Conservation (phyloP, 495 filamentous ascomycete species). For the Darksidea phi region DNA sequence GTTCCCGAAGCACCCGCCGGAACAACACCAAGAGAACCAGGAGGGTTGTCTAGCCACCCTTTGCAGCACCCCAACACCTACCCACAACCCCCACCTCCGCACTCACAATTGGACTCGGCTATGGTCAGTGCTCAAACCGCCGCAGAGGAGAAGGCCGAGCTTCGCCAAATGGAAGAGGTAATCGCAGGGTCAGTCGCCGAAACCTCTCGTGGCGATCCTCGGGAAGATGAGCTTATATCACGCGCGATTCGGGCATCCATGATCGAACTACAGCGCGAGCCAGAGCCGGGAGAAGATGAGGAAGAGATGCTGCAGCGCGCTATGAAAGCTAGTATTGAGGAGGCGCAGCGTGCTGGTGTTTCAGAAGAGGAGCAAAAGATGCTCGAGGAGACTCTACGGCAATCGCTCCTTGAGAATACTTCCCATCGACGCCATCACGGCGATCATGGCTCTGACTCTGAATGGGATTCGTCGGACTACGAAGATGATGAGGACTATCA, state of each 20-base stretch:
- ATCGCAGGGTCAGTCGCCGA: slow-evolving; percentile 65
- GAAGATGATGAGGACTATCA: slow-evolving; percentile 48
- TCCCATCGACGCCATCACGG: slow-evolving; percentile 7
- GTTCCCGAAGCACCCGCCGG: not conserved
- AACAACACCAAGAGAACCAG: not conserved
- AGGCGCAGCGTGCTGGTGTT: slow-evolving; percentile 30
- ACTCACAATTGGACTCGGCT: not conserved
- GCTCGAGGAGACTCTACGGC: slow-evolving; percentile 58
- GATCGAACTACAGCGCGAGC: slow-evolving; percentile 52
- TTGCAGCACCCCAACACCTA: slow-evolving; percentile 19
- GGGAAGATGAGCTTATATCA: slow-evolving; percentile 68
- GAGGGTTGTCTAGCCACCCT: not conserved
- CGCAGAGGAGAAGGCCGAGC: slow-evolving; percentile 38
- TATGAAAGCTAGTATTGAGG: slow-evolving; percentile 37
- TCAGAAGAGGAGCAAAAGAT: slow-evolving; percentile 53
- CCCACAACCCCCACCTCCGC: slow-evolving; percentile 3
- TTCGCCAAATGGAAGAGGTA: slow-evolving; percentile 64
- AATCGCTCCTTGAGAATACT: slow-evolving; percentile 53
- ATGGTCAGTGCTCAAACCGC: not conserved
- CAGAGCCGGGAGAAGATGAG: slow-evolving; percentile 37
- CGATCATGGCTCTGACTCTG: slow-evolving; percentile 23
- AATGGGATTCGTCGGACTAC: slow-evolving; percentile 41
- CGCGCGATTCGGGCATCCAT: slow-evolving; percentile 68
- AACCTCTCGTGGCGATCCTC: slow-evolving; percentile 63
- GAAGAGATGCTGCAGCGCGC: slow-evolving; percentile 40